Conservation (phyloP, 148 eudicot species). For the Rhododendron ovatum region DNA sequence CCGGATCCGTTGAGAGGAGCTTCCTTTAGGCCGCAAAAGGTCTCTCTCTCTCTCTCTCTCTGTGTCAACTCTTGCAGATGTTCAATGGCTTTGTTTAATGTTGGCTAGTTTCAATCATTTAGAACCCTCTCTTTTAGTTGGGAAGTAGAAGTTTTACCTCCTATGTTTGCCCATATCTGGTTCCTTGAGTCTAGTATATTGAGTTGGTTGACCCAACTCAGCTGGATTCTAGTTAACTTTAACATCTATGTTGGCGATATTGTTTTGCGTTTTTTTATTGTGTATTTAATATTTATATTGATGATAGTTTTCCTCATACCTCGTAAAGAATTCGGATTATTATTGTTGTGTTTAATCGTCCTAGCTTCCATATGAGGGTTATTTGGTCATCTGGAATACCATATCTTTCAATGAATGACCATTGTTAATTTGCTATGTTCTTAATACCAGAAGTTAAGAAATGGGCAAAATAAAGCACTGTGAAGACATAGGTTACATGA, state of each 20-base stretch:
- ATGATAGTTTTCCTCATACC: no score
- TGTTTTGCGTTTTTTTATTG: no score
- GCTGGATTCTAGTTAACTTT: not conserved
- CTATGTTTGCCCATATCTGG: not conserved
- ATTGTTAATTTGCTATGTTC: no score
- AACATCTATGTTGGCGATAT: not conserved
- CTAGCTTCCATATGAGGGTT: no score
- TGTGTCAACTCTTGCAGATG: not conserved
- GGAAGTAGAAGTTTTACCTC: not conserved
- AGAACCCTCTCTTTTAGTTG: not conserved
- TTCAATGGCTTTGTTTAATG: not conserved
- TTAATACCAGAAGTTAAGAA: no score
- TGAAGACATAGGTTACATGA: no score
- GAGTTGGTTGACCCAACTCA: not conserved
- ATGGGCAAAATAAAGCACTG: no score
- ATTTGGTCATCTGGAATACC: no score
- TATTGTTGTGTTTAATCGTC: no score
- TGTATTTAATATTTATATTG: no score
- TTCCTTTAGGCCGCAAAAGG: slow-evolving; percentile 41
- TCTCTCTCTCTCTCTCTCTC: not conserved
- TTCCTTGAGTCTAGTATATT: not conserved
- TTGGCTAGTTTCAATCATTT: not conserved
- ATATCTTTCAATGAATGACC: no score
- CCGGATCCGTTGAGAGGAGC: slow-evolving; percentile 77
- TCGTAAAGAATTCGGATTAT: no score